Percentiles rank a stretch among this genome's conserved stretches.
These are phyloP conservation scores for Jatropha multifida DNA, from an alignment of 441 rosid genomes.

Conservation along the genomic window DNA sequence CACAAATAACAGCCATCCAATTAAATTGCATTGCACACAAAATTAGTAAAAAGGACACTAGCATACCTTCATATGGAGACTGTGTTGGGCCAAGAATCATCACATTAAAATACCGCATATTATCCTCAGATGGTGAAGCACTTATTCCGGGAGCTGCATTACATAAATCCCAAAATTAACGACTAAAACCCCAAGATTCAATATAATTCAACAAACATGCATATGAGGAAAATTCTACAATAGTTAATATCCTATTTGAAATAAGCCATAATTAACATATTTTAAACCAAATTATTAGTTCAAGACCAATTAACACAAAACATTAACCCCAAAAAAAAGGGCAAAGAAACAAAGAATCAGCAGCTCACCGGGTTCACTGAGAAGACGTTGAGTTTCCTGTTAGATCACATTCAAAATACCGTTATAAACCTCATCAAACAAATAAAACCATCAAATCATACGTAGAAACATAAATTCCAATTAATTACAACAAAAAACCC, in stretches of 20 bases:
- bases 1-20: background rate
- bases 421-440: constrained; percentile 20
- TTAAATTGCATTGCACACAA: background rate
- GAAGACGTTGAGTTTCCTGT: constrained; percentile 98
- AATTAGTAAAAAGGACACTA: background rate
- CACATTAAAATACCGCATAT: constrained; percentile 94
- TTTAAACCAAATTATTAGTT: background rate
- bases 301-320: background rate
- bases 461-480: background rate
- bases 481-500: background rate
- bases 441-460: background rate
- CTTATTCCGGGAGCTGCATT: constrained; percentile 89
- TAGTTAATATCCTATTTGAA: background rate
- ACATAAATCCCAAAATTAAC: constrained; percentile 8
- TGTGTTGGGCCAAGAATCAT: constrained; percentile 99
- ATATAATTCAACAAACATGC: background rate
- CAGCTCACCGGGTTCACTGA: constrained; percentile 87
- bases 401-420: constrained; percentile 22
- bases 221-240: background rate
- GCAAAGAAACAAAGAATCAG: constrained; percentile 1
- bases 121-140: constrained; percentile 97
- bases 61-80: constrained; percentile 93
- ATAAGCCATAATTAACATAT: background rate
- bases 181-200: background rate
- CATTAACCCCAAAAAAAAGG: background rate